Evolutionary conservation across 2,329 filamentous ascomycete genomes (phyloP), one percentile per base, ranked within the genome.

Genomic region (Penicillium sp.): DNA sequence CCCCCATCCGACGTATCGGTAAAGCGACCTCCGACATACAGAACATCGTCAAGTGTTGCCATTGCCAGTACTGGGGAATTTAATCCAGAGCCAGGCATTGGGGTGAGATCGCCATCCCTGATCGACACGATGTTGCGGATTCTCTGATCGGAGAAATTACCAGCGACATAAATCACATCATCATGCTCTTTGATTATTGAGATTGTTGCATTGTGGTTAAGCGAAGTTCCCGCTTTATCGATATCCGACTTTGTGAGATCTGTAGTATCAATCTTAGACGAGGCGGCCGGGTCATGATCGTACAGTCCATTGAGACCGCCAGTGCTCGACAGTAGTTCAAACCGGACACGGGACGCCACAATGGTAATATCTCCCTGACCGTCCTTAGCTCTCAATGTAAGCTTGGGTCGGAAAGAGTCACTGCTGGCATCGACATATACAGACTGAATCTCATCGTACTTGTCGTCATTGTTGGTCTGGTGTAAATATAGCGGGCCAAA

Each of bases 401-500:
- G 85, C 4, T 84, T 84, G 13, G 93, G 91, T 39, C 86, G 86
- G 78, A 97, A 97, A 18, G 81, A 82, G 58, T 77, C 78, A 9
- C 84, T 87, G 49, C 83, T 85, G 50, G 86, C 86, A 68, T 97
- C 91, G 50, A 99, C 85, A 61, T 85, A 85, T 43, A 92, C 94
- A 61, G 87, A 88, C 74, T 91, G 96, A 55, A 99, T 86, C 62
- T 90, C 86, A 69, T 99, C 94, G 68, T 96, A 97, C 74, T 99
- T 99, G 78, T 97, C 93, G 71, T 87, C 95, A 70, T 95, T 83
- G 75, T 99, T 99, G 16, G 92, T 96, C 73, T 99, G 94, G 69
- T 83, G 95, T 7, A 97, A 76, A 0, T 83, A 81, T 0, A 80
- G 84, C 27, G 83, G 80, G 53, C 86, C 73, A 67, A 52, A 74